Evolutionary conservation across 768 basidiomycete genomes (phyloP), one percentile per base, ranked within the genome.

Genomic region (Sarcodon aspratus): DNA sequence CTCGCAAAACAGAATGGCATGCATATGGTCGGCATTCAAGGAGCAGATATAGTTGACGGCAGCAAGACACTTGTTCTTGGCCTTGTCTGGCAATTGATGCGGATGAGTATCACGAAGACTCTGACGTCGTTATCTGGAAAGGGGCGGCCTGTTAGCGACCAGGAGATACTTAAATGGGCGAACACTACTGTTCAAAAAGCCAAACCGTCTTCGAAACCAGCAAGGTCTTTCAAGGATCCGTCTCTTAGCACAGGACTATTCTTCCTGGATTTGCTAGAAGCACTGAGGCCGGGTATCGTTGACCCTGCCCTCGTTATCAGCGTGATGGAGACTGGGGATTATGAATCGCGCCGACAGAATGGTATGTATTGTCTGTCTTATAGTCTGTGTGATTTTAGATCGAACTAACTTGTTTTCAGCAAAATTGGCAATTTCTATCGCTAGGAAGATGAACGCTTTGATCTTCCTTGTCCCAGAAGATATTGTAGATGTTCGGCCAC

Each of bases 401-500:
- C 49, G 44, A 15, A 6, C 46, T 52, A 45, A 46, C 21, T 27
- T 43, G 11, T 15, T 45, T 42, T n/a, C 53, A 96, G 94, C 94
- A 12, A 97, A 97, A 78, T 67, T 97, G 54, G 95, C 92, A 7
- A 97, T 98, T 57, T 97, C 95, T 3, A 97, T 98, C 57, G 94
- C 95, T n/a, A 76, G 95, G 60, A 98, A 98, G 76, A 84, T 94
- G 83, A 89, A 91, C 48, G 89, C 90, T 5, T 66, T 96, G 57
- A 97, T 97, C 58, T 97, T 97, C 76, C 69, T 98, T 50, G 95
- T 97, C 0, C 93, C 95, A 0, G 95, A 98, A 61, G 93, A 93
- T 66, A 93, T 97, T 57, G 92, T 98, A 34, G 94, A 97, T 63
- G 77, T 97, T 52, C 82, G 95, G 38, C 80, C 92, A 33, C 80